These are phyloP conservation scores for Bisporella sp. DNA, from an alignment of 2,329 filamentous ascomycete genomes.

Conservation along the genomic window DNA sequence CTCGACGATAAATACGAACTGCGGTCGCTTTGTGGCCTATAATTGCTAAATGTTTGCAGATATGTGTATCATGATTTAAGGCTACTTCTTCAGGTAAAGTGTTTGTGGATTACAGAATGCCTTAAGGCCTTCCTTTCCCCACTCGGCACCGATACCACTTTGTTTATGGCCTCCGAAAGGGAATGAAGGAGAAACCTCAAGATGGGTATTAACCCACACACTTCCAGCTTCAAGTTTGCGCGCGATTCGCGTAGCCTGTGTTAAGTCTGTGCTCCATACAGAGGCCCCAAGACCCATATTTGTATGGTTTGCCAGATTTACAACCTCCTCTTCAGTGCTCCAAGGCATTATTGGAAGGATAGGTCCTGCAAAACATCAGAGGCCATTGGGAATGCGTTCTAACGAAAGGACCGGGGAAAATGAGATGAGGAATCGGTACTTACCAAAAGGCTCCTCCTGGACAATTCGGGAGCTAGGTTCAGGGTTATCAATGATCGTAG, in stretches of 20 bases:
- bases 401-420: no score
- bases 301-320: slow-evolving; percentile 45
- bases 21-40: no score
- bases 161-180: slow-evolving; percentile 26
- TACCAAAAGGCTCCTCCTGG: slow-evolving; percentile 51
- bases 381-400: no score
- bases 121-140: slow-evolving; percentile 8
- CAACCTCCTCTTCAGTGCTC: slow-evolving; percentile 38
- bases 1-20: no score
- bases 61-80: no score
- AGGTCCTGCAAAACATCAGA: not conserved
- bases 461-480: slow-evolving; percentile 48
- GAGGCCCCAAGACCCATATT: slow-evolving; percentile 48
- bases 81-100: no score
- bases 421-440: no score
- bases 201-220: slow-evolving; percentile 53
- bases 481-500: slow-evolving; percentile 51
- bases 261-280: slow-evolving; percentile 48
- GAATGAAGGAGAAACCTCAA: slow-evolving; percentile 38
- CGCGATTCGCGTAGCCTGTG: slow-evolving; percentile 43
- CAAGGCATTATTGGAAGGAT: slow-evolving; percentile 8
- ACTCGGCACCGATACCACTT: slow-evolving; percentile 26
- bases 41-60: no score
- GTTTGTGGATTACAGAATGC: not conserved
- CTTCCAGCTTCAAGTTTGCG: slow-evolving; percentile 46